Percentiles rank a stretch among this genome's conserved stretches.
Conservation (phyloP, 2,329 filamentous ascomycete genomes). For the Aspergillus brasiliensis region DNA sequence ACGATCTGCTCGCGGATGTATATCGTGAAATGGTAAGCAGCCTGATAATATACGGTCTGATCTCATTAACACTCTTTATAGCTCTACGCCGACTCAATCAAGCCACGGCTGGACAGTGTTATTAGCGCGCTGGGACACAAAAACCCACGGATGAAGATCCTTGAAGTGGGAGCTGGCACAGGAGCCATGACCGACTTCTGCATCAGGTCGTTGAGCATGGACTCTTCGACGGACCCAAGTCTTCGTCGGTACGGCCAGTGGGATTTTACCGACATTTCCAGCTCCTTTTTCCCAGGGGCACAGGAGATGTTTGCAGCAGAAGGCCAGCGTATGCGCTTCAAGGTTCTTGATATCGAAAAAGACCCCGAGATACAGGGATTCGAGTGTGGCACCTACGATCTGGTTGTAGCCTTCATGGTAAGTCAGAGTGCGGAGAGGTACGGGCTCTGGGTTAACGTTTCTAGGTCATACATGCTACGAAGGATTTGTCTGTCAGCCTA, state of each 20-base stretch:
- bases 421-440: neutral
- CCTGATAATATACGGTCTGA: neutral
- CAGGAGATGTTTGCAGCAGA: conserved; percentile 12
- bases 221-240: neutral
- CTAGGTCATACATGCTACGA: conserved; percentile 16
- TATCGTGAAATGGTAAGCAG: conserved; percentile 9
- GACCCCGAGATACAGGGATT: conserved; percentile 22
- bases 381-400: conserved; percentile 20
- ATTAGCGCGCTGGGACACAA: conserved; percentile 2
- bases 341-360: conserved; percentile 16
- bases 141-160: conserved; percentile 9
- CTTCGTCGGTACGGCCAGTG: conserved; percentile 7
- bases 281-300: conserved; percentile 15
- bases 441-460: neutral
- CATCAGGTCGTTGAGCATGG: neutral
- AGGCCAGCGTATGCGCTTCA: conserved; percentile 16
- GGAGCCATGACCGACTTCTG: conserved; percentile 4
- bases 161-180: conserved; percentile 7
- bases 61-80: neutral
- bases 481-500: conserved; percentile 6
- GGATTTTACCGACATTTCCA: conserved; percentile 21
- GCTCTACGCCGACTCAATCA: neutral
- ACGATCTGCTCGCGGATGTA: conserved; percentile 1
- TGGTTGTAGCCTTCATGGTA: conserved; percentile 21
- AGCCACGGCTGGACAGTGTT: neutral